These are phyloP conservation scores for Xylaria palmicola DNA, from an alignment of 495 filamentous ascomycete genomes.

Conservation along the genomic window DNA sequence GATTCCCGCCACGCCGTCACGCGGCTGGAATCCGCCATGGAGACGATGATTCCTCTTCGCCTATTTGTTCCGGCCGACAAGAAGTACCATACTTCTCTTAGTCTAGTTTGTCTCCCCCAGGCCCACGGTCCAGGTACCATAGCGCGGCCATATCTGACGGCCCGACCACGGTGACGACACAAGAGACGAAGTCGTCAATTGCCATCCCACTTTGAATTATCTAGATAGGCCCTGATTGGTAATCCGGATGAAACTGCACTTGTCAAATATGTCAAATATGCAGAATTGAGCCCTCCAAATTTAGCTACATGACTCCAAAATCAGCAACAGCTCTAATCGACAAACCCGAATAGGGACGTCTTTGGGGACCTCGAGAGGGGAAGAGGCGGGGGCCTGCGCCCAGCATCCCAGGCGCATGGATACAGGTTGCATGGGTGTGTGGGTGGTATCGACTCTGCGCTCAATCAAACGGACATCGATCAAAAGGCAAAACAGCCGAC, in stretches of 20 bases:
- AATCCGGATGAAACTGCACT: conserved; percentile 4
- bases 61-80: conserved; percentile 1
- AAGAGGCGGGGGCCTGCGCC: not conserved
- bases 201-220: too few species aligned
- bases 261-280: conserved; percentile 2
- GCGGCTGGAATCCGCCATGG: not conserved
- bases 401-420: not conserved
- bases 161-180: not conserved
- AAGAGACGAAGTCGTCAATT: too few species aligned
- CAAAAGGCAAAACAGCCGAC: not conserved
- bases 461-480: too few species aligned
- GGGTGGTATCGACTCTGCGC: not conserved
- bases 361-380: not conserved
- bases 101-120: not conserved
- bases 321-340: not conserved
- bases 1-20: not conserved
- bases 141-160: not conserved
- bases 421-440: not conserved
- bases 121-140: not conserved
- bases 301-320: conserved; percentile 1
- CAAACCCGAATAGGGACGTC: not conserved
- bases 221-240: too few species aligned
- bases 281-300: not conserved
- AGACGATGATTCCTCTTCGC: not conserved
- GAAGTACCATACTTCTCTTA: conserved; percentile 9